Base-by-base conservation (phyloP, 345 rosid genomes). In the Acer yangbiense region DNA sequence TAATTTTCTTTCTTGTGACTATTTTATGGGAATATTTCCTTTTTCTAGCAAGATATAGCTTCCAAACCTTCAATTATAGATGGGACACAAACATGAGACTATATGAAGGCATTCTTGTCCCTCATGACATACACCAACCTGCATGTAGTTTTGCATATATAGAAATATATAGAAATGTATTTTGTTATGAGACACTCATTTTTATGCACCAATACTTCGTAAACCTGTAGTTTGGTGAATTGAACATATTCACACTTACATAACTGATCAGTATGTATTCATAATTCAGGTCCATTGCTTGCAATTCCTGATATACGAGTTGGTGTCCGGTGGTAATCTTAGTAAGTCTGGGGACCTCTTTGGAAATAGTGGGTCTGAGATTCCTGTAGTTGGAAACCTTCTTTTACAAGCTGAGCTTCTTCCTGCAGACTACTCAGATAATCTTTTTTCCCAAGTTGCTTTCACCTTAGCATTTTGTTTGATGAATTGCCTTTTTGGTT, bases 291-390 rank as follows among this genome's bases (percentile, higher is more conserved):
- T 96, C 72, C 98, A 94, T 80, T 96, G 98, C 85, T 88, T 96
- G 90, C 99, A 96, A 77, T 96, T 94, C 85, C 82, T 96, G 74
- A 96, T 96, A 67, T 96, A 94, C 82, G 99, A 96, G 85, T 95
- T 94, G 79, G 98, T 96, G 8, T 96, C 99, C 85, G 99, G 99
- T 74, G 99, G 99, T 75, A 94, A 96, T 90, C 94, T 94, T 73
- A 88, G 99, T 86, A 94, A 90, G 83, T 97, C 98, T 55, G 99
- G 98, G 67, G 99, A 98, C 16, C 95, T 96, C 68, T 96, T 96
- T 88, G 97, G 99, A 69, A 96, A 96, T 80, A 90, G 89, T 77
- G 99, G 98, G 67, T 96, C 99, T 84, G 99, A 96, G 83, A 94
- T 96, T 83, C 99, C 98, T 71, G 89, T 89, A 88, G 83, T 81